Evolutionary conservation across 352 stramenopile species (phyloP), one percentile per base, ranked within the genome.

Genomic region (Globisporangium solare): DNA sequence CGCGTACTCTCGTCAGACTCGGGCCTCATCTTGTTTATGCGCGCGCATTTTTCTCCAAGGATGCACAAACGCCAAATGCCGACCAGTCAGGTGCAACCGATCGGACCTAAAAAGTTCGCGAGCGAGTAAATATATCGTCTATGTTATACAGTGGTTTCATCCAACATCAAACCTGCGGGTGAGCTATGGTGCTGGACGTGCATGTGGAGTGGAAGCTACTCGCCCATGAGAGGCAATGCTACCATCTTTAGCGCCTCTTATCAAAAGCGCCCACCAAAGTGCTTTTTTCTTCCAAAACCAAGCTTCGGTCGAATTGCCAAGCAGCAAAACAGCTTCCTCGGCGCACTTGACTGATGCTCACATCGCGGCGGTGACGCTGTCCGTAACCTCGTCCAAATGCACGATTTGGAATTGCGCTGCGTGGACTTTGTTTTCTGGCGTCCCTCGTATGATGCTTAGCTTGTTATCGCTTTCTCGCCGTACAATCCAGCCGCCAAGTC

Each of bases 371-470:
- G 39, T 43, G 13, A n/a, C 12, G 39, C 12, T 43, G 39, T 43
- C 12, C 39, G 17, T 10, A 43, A 52, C 11, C 15, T 83, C 64
- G 17, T 89, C 74, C 21, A 92, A 58, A 27, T 76, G 73, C 1
- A 90, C 65, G 6, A 92, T 53, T 45, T 69, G 71, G 54, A 92
- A 89, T 22, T 70, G 63, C 21, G 79, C 72, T 15, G 83, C 83
- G 14, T 51, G 41, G 3, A 60, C 15, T 46, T 89, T 92, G 65
- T 92, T 92, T 42, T 87, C 80, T 13, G 65, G 56, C 3, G 75
- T 79, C 13, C 83, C 78, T 41, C 83, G 70, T 31, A 89, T 74
- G 18, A 88, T 72, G 2, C 63, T 73, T 5, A 92, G 67, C 24
- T 63, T 70, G 4, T 59, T 46, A 22, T 56, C 45, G 39, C 73